Evolutionary conservation across 2,329 filamentous ascomycete genomes (phyloP).

Genomic region (Botrytis porri): DNA sequence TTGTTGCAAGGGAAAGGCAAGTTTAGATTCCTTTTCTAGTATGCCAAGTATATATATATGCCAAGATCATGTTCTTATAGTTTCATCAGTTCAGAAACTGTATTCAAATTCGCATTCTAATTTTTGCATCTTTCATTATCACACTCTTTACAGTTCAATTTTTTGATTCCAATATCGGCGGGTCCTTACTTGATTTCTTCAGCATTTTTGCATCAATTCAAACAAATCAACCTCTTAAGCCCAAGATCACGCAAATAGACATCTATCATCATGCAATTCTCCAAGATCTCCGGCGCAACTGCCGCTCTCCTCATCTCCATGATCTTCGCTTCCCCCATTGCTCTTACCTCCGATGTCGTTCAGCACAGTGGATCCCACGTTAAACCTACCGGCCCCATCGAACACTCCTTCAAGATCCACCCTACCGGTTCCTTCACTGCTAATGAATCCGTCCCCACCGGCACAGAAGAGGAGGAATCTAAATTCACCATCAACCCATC

Average conservation of each 20-base stretch:
- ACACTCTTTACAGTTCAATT: neutral
- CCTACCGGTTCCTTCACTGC: neutral
- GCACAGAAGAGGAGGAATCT: neutral
- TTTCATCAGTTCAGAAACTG: neutral
- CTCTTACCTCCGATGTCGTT: neutral
- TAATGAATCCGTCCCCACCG: neutral
- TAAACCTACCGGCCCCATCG: neutral
- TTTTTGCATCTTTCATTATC: neutral
- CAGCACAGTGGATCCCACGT: neutral
- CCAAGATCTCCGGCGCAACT: conserved; percentile 10
- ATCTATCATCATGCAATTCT: conserved; percentile 6
- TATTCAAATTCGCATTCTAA: neutral
- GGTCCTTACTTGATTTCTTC: neutral
- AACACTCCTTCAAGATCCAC: neutral
- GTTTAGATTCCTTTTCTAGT: neutral
- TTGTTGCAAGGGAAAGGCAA: neutral
- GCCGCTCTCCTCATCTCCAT: conserved; percentile 10
- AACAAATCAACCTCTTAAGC: neutral
- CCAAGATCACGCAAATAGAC: neutral
- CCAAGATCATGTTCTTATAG: neutral
- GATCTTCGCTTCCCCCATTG: conserved; percentile 11
- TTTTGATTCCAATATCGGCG: neutral
- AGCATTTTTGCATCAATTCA: neutral
- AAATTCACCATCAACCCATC: neutral
- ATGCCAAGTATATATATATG: neutral